Base-by-base conservation (phyloP, 257 asterid genomes). In the Echium plantagineum region DNA sequence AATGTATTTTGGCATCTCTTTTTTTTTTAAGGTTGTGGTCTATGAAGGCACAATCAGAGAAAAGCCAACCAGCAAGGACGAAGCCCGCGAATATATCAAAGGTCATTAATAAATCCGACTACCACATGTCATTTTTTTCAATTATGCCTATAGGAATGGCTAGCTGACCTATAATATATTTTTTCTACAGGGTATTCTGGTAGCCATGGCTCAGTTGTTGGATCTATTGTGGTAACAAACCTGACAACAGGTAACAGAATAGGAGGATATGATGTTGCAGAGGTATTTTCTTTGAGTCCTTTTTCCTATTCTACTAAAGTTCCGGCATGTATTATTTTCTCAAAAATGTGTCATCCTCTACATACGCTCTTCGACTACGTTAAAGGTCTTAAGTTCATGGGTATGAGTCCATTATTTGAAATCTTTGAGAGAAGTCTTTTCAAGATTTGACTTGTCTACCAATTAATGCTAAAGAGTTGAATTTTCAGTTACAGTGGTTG, bases 221-320 rank as follows among this genome's bases (percentile, higher is more conserved):
- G 97, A 69, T 90, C 96, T 10, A 79, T 90, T 16, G 70, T 81
- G 28, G 86, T 86, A 61, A 72, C 90, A 52, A 90, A 90, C 77
- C 76, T 90, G 60, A 75, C 64, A 55, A 83, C 87, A 16, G 96
- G 97, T 47, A 67, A 60, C 42, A 73, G 94, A 67, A 74, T 63
- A 80, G 88, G 90, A 72, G 94, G 85, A 61, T 90, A 87, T 87
- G 95, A 86, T 62, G 74, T 79, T 64, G 90, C 95, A 42, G 94
- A 86, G 96, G 97, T 83, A 75, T 31, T 42, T 48, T 65, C 59
- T 30, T 63, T 55, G 20, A 46, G 10, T 35, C 21, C 22, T 47
- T 57, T 19, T 3, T 53, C 13, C 57, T 16, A 15, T 18, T 8
- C 57, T 21, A n/a, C 24, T 52, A 13, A 9, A n/a, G 0, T 21